phyloP scores from a whole-genome alignment of 805 yeast species.

The Blastobotrys terrestris region DNA sequence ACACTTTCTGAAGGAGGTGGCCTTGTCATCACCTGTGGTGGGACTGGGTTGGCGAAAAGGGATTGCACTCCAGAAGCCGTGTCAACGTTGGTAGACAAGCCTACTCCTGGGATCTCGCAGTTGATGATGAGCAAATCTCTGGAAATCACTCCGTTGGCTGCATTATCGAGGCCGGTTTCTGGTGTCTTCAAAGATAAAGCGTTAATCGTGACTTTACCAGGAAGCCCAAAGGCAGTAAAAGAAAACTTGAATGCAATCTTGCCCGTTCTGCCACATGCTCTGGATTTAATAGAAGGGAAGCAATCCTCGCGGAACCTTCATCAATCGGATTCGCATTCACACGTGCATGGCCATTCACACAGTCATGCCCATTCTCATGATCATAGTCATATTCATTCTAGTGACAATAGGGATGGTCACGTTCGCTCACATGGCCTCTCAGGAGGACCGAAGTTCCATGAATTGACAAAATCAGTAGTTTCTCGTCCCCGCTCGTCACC shows the following conservation, averaged over 20 bases:
- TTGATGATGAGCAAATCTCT: constrained; percentile 41
- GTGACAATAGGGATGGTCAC: constrained; percentile 18
- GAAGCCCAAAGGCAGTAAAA: constrained; percentile 44
- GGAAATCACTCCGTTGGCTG: constrained; percentile 42
- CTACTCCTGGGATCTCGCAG: constrained; percentile 46
- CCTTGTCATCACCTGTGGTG: constrained; percentile 44
- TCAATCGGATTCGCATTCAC: constrained; percentile 9
- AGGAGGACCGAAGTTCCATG: constrained; percentile 35
- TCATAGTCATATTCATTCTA: too few species aligned
- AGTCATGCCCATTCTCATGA: constrained; percentile 11
- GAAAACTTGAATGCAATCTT: constrained; percentile 40
- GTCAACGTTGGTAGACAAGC: constrained; percentile 35
- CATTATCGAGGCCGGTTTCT: constrained; percentile 45
- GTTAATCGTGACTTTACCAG: constrained; percentile 44
- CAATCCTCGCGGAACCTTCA: constrained; percentile 38
- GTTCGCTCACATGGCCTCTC: constrained; percentile 13
- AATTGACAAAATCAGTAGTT: constrained; percentile 31
- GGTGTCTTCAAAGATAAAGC: constrained; percentile 35
- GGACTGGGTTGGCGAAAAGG: constrained; percentile 43
- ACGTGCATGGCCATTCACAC: constrained; percentile 11
- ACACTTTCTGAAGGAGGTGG: constrained; percentile 10
- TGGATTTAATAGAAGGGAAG: constrained; percentile 33
- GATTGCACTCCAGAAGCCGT: constrained; percentile 51
- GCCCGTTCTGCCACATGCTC: constrained; percentile 39
- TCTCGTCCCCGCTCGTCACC: constrained; percentile 44